Evolutionary conservation across 2,329 filamentous ascomycete species (phyloP).

Genomic region (Botryotinia globosa): DNA sequence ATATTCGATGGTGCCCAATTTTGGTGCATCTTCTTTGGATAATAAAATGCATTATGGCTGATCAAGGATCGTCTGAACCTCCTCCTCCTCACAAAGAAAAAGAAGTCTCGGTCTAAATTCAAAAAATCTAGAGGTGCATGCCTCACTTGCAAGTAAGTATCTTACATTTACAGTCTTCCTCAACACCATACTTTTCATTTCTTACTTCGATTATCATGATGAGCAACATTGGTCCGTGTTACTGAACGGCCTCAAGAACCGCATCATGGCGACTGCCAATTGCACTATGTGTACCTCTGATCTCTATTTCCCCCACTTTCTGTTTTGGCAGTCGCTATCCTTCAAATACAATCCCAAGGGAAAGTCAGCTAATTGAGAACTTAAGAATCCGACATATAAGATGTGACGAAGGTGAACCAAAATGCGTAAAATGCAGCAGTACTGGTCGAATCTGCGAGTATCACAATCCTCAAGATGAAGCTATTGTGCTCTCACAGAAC

Average conservation of each 20-base stretch:
- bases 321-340: constrained; percentile 15
- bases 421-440: constrained; percentile 23
- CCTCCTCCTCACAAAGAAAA: background rate
- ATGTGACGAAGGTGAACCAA: constrained; percentile 28
- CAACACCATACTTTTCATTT: background rate
- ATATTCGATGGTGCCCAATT: background rate
- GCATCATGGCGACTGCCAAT: constrained; percentile 72
- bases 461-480: constrained; percentile 13
- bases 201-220: constrained; percentile 53
- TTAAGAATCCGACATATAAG: constrained; percentile 25
- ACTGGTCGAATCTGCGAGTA: constrained; percentile 24
- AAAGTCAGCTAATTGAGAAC: background rate
- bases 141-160: constrained; percentile 18
- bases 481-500: background rate
- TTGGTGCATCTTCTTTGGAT: background rate
- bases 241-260: constrained; percentile 92
- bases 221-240: constrained; percentile 94
- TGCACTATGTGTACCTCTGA: constrained; percentile 78
- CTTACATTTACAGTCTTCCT: background rate
- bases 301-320: constrained; percentile 41
- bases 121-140: constrained; percentile 17
- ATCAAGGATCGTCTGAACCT: background rate
- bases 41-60: constrained; percentile 10
- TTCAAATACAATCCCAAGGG: background rate
- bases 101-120: constrained; percentile 13